Evolutionary conservation across 116 monocot genomes (phyloP).

Genomic region (Phalaenopsis hybrid): DNA sequence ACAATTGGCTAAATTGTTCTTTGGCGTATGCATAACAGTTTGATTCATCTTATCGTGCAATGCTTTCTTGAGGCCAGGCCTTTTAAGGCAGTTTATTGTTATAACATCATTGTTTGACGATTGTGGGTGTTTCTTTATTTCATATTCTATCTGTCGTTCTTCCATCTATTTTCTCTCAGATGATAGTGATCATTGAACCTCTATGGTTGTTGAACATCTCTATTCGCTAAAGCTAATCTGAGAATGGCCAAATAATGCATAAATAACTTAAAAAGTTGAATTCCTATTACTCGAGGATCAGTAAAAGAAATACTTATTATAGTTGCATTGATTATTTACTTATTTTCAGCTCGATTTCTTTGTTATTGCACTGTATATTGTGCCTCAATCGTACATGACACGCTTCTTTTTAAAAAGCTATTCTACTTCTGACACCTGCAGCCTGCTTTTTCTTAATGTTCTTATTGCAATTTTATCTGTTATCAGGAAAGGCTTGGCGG

Average conservation of each 20-base stretch:
- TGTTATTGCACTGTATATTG: neutral
- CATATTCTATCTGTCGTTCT: neutral
- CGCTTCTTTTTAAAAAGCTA: neutral
- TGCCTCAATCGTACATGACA: neutral
- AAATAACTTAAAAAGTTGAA: neutral
- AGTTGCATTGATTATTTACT: neutral
- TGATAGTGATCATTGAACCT: neutral
- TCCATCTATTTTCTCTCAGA: neutral
- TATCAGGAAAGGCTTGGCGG: slow-evolving; percentile 84
- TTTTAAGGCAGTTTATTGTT: neutral
- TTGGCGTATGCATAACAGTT: too few species aligned
- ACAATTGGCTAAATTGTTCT: too few species aligned
- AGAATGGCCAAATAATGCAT: neutral
- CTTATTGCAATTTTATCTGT: slow-evolving; percentile 1
- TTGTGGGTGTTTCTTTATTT: neutral
- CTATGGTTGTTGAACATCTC: neutral
- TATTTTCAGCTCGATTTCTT: neutral
- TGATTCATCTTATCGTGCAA: neutral
- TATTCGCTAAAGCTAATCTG: neutral
- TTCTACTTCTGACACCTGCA: neutral
- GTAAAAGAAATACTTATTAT: neutral
- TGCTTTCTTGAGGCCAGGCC: neutral
- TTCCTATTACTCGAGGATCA: neutral
- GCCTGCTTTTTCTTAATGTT: neutral
- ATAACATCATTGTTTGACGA: too few species aligned